Evolutionary conservation across 805 yeast genomes (phyloP), one percentile per base, ranked within the genome.

Genomic region (Saccharomycopsis olivae): DNA sequence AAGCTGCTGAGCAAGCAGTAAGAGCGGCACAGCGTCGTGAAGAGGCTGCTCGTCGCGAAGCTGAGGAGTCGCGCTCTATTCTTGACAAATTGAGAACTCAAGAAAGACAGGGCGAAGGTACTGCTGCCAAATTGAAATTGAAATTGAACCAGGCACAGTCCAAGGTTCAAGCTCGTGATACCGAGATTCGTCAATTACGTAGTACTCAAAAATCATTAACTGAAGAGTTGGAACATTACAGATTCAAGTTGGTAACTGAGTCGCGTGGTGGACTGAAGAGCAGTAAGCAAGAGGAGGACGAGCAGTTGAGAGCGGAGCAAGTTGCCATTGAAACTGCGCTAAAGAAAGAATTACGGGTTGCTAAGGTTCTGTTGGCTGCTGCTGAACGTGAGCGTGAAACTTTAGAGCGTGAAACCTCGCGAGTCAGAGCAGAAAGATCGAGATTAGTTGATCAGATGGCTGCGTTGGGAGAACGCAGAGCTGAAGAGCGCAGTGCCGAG

Each of bases 1-100:
- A 86, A 51, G 69, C 73, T 36, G 88, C 92, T 2, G 95, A 88
- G 53, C 66, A 77, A 36, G 81, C 84, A 4, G 73, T 81, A 2
- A 64, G 69, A 38, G 68, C 75, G 33, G 74, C 85, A 6, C 66
- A 72, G 48, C 63, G 83, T 49, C 73, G 77, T 10, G 88, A 80
- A 53, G 67, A 67, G 39, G 51, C 62, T 28, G 65, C 78, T 3
- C 60, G 57, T 35, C 61, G 62, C 35, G 85, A 84, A 45, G 58
- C 74, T 38, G 53, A 57, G 15, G 83, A 79, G 49, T 58, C 71
- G 27, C 60, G 68, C 43, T 63, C 59, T 23, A 54, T 69, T 8
- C 53, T 81, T 25, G 59, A 62, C 3, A 64, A 61, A 24, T 63
- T 71, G 14, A 68, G 70, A 49, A 69, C 65, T 28, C 86, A 78